Conservation (phyloP, 2,329 filamentous ascomycete species). For the Dactylellina sp. region DNA sequence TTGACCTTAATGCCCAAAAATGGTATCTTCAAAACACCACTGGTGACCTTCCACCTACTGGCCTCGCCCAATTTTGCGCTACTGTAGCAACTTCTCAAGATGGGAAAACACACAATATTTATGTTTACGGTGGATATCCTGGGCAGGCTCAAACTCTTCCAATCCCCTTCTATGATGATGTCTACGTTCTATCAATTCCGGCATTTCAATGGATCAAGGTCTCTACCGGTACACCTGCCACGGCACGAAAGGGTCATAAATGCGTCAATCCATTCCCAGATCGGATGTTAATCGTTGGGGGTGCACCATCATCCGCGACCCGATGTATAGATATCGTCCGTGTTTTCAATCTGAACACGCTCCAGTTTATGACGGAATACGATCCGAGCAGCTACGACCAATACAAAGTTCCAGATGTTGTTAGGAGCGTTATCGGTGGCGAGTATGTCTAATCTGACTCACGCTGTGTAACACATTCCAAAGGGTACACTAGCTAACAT, state of each 20-base stretch:
- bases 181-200: conserved; percentile 61
- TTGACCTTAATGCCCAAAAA: conserved; percentile 58
- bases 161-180: conserved; percentile 55
- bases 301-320: conserved; percentile 26
- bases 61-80: conserved; percentile 59
- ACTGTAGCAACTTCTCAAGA: conserved; percentile 58
- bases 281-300: conserved; percentile 60
- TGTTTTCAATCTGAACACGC: conserved; percentile 60
- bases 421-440: conserved; percentile 59
- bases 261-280: conserved; percentile 63
- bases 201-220: conserved; percentile 60
- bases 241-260: conserved; percentile 58
- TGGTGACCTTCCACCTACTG: conserved; percentile 54
- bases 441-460: conserved; percentile 54
- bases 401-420: conserved; percentile 59
- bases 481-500: conserved; percentile 3
- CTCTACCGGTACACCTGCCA: conserved; percentile 50
- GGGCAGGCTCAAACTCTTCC: conserved; percentile 42
- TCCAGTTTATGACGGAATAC: conserved; percentile 57
- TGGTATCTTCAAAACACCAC: conserved; percentile 58
- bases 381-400: conserved; percentile 56
- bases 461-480: background rate
- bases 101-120: conserved; percentile 58
- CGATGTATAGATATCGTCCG: conserved; percentile 61
- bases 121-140: conserved; percentile 59